Base-by-base conservation (phyloP, 1,139 yeast species). In the Geotrichum bryndzae region DNA sequence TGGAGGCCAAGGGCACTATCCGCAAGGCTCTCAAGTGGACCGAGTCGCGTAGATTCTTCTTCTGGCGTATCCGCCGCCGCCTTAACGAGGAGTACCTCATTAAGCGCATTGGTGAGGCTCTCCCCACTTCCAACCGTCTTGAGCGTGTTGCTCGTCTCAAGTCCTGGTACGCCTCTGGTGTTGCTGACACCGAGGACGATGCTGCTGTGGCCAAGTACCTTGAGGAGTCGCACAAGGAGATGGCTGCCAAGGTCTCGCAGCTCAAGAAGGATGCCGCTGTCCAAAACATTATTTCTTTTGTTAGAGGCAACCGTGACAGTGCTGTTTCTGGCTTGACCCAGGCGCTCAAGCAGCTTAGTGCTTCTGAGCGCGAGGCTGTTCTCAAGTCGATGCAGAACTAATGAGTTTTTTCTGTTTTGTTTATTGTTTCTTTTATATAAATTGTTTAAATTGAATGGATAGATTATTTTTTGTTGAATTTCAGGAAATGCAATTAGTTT, bases 1-100 rank as follows among this genome's bases (percentile, higher is more conserved):
- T 94, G 98, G 78, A 88, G 78, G 96, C 96, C 64, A 95, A 94
- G 82, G 96, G 95, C 64, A 89, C 88, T 61, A 90, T 94, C 70
- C 83, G 88, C 69, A 87, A 87, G 75, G 95, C 91, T 70, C 77
- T 94, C 63, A 85, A 88, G 71, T 92, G 97, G 97, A 77, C 77
- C 56, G 82, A 91, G 61, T 84, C 98, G 45, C 90, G 99, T 81
- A 85, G 98, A 72, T 89, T 84, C 84, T 95, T 94, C 85, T 94
- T 90, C 94, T 94, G 99, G 99, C 87, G 99, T 78, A 84, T 90
- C 67, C 90, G 97, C 79, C 88, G 99, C 79, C 90, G 97, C 78
- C 81, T 95, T 77, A 87, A 89, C 74, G 98, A 94, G 79, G 96
- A 90, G 75, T 90, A 90, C 76, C 81, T 92, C 72, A 80, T 90